Conservation (phyloP, 2,329 filamentous ascomycete species). For the Gaeumannomyces sp. region DNA sequence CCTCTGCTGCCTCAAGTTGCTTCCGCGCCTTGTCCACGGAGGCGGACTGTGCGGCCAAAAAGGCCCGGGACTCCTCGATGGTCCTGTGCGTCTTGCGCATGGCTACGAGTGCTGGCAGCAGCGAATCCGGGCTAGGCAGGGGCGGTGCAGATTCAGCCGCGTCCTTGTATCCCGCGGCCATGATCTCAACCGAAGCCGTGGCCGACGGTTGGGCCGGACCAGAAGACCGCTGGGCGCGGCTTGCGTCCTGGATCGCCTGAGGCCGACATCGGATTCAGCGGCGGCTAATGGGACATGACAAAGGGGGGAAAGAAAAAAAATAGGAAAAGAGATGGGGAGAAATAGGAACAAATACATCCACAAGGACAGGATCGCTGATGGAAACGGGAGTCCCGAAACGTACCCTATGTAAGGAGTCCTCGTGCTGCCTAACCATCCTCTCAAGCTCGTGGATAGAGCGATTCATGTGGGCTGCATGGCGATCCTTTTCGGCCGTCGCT, state of each 20-base stretch:
- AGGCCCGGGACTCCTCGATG: constrained; percentile 56
- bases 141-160: constrained; percentile 57
- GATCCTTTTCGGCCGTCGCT: constrained; percentile 17
- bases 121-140: constrained; percentile 60
- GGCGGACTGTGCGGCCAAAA: constrained; percentile 41
- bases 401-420: constrained; percentile 43
- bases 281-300: background rate
- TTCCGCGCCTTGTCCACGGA: constrained; percentile 37
- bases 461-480: constrained; percentile 52
- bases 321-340: background rate
- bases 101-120: constrained; percentile 65
- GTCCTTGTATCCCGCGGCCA: constrained; percentile 61
- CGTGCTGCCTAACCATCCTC: constrained; percentile 46
- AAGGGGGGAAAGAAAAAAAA: background rate
- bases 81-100: constrained; percentile 60
- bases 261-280: background rate
- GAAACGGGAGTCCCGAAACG: constrained; percentile 7
- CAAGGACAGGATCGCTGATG: background rate
- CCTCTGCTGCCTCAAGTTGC: constrained; percentile 44
- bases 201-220: constrained; percentile 1
- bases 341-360: background rate
- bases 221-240: constrained; percentile 2
- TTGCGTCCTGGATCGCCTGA: constrained; percentile 6
- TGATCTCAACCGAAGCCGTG: constrained; percentile 34
- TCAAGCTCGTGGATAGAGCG: constrained; percentile 64